Evolutionary conservation across 192 early-diverging fungal genomes (phyloP).

Genomic region (Umbelopsis ramanniana): DNA sequence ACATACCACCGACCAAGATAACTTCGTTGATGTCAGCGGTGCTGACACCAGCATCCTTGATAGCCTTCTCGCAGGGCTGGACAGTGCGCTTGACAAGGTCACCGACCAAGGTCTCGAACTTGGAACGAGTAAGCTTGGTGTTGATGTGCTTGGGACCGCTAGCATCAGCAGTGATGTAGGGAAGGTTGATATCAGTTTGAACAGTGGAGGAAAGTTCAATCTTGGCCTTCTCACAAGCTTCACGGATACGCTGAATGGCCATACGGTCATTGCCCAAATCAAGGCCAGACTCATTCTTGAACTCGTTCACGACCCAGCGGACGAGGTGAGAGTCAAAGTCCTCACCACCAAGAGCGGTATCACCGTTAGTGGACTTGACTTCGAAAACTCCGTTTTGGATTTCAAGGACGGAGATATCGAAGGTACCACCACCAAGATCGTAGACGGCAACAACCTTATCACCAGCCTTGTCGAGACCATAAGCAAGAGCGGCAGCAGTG

Average conservation of each 20-base stretch:
- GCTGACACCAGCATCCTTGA: conserved; percentile 91
- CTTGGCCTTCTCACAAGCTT: conserved; percentile 98
- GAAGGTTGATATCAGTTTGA: conserved; percentile 97
- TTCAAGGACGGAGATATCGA: conserved; percentile 98
- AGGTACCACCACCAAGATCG: conserved; percentile 99
- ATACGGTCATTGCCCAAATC: conserved; percentile 89
- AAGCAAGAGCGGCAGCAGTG: conserved; percentile 92
- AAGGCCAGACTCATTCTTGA: conserved; percentile 91
- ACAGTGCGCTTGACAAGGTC: conserved; percentile 87
- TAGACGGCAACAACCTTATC: conserved; percentile 95
- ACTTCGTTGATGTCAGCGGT: conserved; percentile 90
- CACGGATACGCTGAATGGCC: conserved; percentile 97
- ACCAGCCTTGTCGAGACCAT: conserved; percentile 83
- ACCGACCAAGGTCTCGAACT: conserved; percentile 84
- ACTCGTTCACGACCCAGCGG: conserved; percentile 78
- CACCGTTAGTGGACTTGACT: conserved; percentile 98
- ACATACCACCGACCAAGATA: conserved; percentile 98
- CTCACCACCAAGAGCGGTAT: conserved; percentile 86
- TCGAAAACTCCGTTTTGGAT: conserved; percentile 98
- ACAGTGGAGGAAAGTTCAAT: conserved; percentile 95
- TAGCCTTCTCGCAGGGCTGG: conserved; percentile 92
- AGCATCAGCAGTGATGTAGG: conserved; percentile 91
- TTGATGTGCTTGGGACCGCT: conserved; percentile 97
- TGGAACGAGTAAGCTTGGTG: conserved; percentile 88
- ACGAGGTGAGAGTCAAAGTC: conserved; percentile 79